Evolutionary conservation across 176 grass and related monocot species (phyloP), one percentile per base, ranked within the genome.

Genomic region (Oryza officinalis): DNA sequence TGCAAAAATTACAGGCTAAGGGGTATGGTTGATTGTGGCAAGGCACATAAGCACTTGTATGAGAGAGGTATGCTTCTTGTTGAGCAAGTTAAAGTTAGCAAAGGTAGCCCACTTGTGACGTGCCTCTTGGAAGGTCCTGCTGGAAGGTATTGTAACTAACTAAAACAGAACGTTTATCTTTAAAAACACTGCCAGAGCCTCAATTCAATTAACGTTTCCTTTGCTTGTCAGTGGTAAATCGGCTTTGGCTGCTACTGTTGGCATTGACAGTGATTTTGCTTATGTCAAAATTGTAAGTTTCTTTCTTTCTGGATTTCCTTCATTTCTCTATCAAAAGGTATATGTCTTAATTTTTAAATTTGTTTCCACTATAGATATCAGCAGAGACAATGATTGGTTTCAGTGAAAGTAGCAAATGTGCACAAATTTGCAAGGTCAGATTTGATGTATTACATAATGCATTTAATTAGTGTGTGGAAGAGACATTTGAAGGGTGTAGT

Each of bases 311-410:
- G 10, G 35, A 61, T 71, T 80, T 83, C 75, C 38, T 65, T 20
- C 49, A 27, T 37, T 27, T 27, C 23, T 78, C 23, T 74, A 45
- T 54, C 13, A 7, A 14, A 37, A 69, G 31, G 23, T 67, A 65
- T 67, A 65, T 2, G n/a, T 10, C 18, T 78, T 3, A 44, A 40
- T 15, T 50, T 66, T 44, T 71, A 52, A 83, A 61, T 37, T 61
- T 38, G 15, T 83, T 79, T 85, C 83, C 22, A 79, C 33, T 32
- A 74, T 37, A 97, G 94, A 94, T 94, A 90, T 97, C 94, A 27
- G 90, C 92, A 80, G 92, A 97, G 81, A 97, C 94, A 75, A 97
- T 97, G 94, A 91, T 92, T 83, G 94, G 92, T 75, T 93, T 97
- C 37, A 94, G 94, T 67, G 94, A 97, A 85, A 86, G 85, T 81